Evolutionary conservation across 176 grass and related monocot genomes (phyloP), one percentile per base, ranked within the genome.

Genomic region (Oryza officinalis): DNA sequence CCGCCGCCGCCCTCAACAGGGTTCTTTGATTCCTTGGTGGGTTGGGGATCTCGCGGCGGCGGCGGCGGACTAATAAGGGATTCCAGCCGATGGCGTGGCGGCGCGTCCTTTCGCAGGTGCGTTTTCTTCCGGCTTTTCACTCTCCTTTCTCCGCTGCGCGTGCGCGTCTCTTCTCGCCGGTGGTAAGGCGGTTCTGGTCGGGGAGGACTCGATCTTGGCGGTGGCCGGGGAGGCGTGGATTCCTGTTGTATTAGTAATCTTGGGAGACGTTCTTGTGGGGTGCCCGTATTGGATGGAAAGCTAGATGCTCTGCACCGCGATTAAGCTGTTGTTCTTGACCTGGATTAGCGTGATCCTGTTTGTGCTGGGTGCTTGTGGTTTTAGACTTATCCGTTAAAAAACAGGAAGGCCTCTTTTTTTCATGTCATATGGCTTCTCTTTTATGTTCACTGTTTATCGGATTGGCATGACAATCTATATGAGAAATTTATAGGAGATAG

Each of bases 61-160:
- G 9, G 52, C 27, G 60, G 79, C 20, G 63, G 78, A 81, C 44
- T 90, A 81, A 41, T 41, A 41, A 41, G 79, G 43, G 45, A 15
- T 86, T 77, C 20, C 27, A 22, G 15, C 27, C 61, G 79, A 90
- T 90, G 88, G 88, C 88, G 37, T 90, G 88, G 88, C 74, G 88
- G 79, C 88, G 79, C 60, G 35, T 90, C 74, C 88, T 90, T 38
- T 78, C 84, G 17, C 84, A 86, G 88, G 88, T 90, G 47, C 13
- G 35, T 60, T 10, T 18, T 23, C 33, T 6, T 61, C 28, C 46
- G 77, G 54, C 5, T 31, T 73, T 17, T 61, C 44, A 47, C 54
- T 54, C 5, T 18, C 44, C 11, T 3, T 14, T 1, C 46, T 41
- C 50, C 49, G 18, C 49, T 17, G 49, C 13, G n/a, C n/a, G n/a